Percentiles rank a stretch among this genome's conserved stretches.
These are phyloP conservation scores for Diaporthe ampelina DNA, from an alignment of 2,329 filamentous ascomycete genomes.

Conservation along the genomic window DNA sequence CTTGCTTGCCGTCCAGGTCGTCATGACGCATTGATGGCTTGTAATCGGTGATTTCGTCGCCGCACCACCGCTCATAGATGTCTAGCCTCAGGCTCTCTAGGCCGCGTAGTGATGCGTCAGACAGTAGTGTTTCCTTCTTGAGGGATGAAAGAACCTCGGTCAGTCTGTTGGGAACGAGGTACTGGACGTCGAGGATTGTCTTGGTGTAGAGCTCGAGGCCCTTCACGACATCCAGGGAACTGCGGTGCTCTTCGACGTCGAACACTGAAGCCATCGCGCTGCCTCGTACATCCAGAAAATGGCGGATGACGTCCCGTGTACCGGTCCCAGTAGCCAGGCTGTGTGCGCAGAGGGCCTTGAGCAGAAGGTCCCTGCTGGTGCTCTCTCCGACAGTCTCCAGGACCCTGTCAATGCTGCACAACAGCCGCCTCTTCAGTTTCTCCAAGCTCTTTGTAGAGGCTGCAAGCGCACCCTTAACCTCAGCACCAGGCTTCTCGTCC, in stretches of 20 bases:
- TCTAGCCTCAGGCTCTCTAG: slow-evolving; percentile 83
- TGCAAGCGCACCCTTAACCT: slow-evolving; percentile 62
- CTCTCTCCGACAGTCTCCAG: slow-evolving; percentile 73
- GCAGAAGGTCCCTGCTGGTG: slow-evolving; percentile 65
- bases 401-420: slow-evolving; percentile 78
- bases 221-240: slow-evolving; percentile 67
- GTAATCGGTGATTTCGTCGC: slow-evolving; percentile 86
- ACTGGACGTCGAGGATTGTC: slow-evolving; percentile 83
- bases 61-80: slow-evolving; percentile 83
- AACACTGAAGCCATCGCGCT: slow-evolving; percentile 77
- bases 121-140: slow-evolving; percentile 79
- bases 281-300: slow-evolving; percentile 82
- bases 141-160: slow-evolving; percentile 77
- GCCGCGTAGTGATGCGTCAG: slow-evolving; percentile 75
- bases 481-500: slow-evolving; percentile 56
- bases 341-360: slow-evolving; percentile 85
- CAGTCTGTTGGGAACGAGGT: slow-evolving; percentile 79
- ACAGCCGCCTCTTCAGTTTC: slow-evolving; percentile 72
- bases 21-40: slow-evolving; percentile 90
- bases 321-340: slow-evolving; percentile 86
- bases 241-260: slow-evolving; percentile 59
- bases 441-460: slow-evolving; percentile 74
- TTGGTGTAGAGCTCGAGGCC: slow-evolving; percentile 81
- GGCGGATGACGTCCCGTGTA: slow-evolving; percentile 80
- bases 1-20: slow-evolving; percentile 74